These are phyloP conservation scores for Syzygium jambos DNA, from an alignment of 345 rosid genomes.

Conservation along the genomic window DNA sequence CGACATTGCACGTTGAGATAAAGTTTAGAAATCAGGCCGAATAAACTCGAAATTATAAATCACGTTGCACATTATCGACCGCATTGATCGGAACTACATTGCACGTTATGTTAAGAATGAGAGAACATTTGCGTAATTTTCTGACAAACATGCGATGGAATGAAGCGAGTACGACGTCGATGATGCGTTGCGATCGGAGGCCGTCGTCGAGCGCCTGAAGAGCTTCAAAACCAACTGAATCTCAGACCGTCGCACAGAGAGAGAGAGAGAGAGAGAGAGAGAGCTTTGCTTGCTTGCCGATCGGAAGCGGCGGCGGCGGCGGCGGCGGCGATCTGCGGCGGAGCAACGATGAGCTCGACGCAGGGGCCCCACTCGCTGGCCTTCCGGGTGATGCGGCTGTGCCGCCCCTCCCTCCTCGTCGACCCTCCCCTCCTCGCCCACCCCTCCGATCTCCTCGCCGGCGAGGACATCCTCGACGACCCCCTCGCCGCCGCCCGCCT, in stretches of 20 bases:
- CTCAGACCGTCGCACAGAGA: neutral
- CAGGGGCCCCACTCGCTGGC: constrained; percentile 90
- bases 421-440: constrained; percentile 77
- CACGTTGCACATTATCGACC: no score
- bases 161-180: no score
- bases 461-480: constrained; percentile 89
- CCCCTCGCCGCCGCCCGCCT: constrained; percentile 58
- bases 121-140: no score
- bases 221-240: neutral
- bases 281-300: neutral
- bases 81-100: no score
- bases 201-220: neutral
- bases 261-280: no score
- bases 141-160: no score
- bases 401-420: constrained; percentile 84
- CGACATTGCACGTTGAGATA: no score
- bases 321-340: neutral
- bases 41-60: no score
- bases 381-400: constrained; percentile 91
- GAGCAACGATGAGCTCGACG: constrained; percentile 39
- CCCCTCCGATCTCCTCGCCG: constrained; percentile 81
- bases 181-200: no score
- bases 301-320: neutral
- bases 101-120: no score
- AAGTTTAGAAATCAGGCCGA: no score